phyloP scores from a whole-genome alignment of 2,329 filamentous ascomycete species.

The Neofusicoccum cordaticola region DNA sequence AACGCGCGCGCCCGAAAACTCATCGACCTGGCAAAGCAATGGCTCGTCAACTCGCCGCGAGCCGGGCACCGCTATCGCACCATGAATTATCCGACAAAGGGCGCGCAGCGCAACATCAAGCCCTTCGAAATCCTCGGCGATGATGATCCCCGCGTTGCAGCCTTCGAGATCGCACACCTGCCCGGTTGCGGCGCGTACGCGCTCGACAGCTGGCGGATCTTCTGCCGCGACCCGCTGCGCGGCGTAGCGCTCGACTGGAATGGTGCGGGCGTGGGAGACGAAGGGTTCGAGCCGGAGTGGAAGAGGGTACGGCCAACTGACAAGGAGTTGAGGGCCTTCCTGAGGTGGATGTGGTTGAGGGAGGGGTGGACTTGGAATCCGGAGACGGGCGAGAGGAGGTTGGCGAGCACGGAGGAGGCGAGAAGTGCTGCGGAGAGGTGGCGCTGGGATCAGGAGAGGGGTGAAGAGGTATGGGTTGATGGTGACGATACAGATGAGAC shows the following conservation, averaged over 20 bases:
- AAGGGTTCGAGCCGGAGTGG: slow-evolving; percentile 77
- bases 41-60: slow-evolving; percentile 62
- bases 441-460: slow-evolving; percentile 55
- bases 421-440: slow-evolving; percentile 30
- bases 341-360: slow-evolving; percentile 89
- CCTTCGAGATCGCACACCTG: slow-evolving; percentile 84
- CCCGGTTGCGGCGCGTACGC: slow-evolving; percentile 73
- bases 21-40: slow-evolving; percentile 67
- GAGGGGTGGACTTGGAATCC: slow-evolving; percentile 83
- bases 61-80: slow-evolving; percentile 57
- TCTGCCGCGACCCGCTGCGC: slow-evolving; percentile 77
- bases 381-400: slow-evolving; percentile 60
- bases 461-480: slow-evolving; percentile 53
- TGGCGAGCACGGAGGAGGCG: slow-evolving; percentile 46
- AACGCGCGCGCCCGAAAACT: slow-evolving; percentile 60
- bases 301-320: slow-evolving; percentile 78
- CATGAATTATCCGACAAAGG: slow-evolving; percentile 39
- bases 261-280: slow-evolving; percentile 47
- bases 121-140: slow-evolving; percentile 44
- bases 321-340: slow-evolving; percentile 83
- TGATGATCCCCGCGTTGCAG: slow-evolving; percentile 45
- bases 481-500: slow-evolving; percentile 24
- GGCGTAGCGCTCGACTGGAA: slow-evolving; percentile 65
- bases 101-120: slow-evolving; percentile 40
- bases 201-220: slow-evolving; percentile 88